Evolutionary conservation across 2,329 filamentous ascomycete genomes (phyloP).

Genomic region (Penicillium sp.): DNA sequence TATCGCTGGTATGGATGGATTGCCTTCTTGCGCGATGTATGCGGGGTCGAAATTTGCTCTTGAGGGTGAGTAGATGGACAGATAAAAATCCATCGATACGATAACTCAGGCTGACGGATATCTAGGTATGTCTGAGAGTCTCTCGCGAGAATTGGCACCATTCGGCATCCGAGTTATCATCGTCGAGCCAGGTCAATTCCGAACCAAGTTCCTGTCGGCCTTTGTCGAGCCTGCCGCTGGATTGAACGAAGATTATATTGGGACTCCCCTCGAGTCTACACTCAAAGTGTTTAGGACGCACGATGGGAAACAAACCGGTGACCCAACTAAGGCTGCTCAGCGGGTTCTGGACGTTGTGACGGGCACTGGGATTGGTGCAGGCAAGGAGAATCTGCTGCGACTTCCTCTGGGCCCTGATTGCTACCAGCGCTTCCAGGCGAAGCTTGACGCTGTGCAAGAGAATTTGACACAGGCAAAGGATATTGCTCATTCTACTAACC

Average conservation of each 20-base stretch:
- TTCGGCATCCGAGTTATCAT: slow-evolving; percentile 36
- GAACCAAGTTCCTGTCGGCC: slow-evolving; percentile 33
- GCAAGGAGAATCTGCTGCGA: slow-evolving; percentile 31
- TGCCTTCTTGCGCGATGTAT: slow-evolving; percentile 36
- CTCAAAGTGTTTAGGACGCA: slow-evolving; percentile 21
- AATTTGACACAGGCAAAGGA: slow-evolving; percentile 27
- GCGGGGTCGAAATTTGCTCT: slow-evolving; percentile 37
- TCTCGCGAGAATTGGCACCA: slow-evolving; percentile 33
- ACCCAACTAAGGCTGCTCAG: slow-evolving; percentile 34
- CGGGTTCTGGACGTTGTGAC: slow-evolving; percentile 37
- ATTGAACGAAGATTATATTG: slow-evolving; percentile 28
- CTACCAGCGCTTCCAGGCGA: slow-evolving; percentile 27
- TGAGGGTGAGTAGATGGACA: slow-evolving; percentile 31
- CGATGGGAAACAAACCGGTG: slow-evolving; percentile 34
- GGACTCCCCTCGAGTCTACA: slow-evolving; percentile 22
- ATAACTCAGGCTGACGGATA: neutral
- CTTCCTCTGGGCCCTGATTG: slow-evolving; percentile 39
- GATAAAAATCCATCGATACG: neutral
- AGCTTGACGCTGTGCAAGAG: slow-evolving; percentile 24
- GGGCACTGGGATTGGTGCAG: slow-evolving; percentile 34
- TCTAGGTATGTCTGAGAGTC: slow-evolving; percentile 34
- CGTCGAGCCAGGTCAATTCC: slow-evolving; percentile 37
- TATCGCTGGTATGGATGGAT: slow-evolving; percentile 29
- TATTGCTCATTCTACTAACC: slow-evolving; percentile 24
- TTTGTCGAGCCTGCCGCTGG: slow-evolving; percentile 28